phyloP scores from a whole-genome alignment of 2,329 filamentous ascomycete genomes.

The Westerdykella sp. region DNA sequence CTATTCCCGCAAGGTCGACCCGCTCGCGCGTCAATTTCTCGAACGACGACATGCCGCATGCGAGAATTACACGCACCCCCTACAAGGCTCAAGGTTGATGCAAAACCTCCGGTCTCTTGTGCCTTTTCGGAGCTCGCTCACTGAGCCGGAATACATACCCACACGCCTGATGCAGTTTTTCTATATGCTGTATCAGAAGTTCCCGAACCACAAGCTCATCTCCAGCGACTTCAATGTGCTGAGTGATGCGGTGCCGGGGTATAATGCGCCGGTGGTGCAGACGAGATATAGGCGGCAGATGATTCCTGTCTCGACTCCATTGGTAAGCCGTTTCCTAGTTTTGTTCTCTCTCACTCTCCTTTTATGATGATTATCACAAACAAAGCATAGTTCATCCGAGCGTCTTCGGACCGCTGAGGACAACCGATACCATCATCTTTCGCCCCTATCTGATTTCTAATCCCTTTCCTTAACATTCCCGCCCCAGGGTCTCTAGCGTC shows the following conservation, averaged over 20 bases:
- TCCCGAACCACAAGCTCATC: slow-evolving; percentile 82
- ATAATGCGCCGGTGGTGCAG: slow-evolving; percentile 94
- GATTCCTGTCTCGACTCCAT: slow-evolving; percentile 81
- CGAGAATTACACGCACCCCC: slow-evolving; percentile 55
- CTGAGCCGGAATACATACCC: slow-evolving; percentile 83
- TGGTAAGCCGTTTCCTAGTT: slow-evolving; percentile 54
- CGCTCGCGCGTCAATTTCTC: slow-evolving; percentile 74
- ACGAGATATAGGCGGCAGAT: slow-evolving; percentile 82
- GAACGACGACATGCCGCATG: slow-evolving; percentile 73
- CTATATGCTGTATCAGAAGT: slow-evolving; percentile 78
- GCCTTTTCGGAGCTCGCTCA: slow-evolving; percentile 71
- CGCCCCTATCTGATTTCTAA: not conserved
- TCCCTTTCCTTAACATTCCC: not conserved
- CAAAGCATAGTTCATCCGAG: slow-evolving; percentile 4
- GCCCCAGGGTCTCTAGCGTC: not conserved
- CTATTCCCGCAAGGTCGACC: slow-evolving; percentile 75
- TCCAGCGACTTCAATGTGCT: slow-evolving; percentile 86
- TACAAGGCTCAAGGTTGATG: slow-evolving; percentile 50
- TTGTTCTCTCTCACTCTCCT: not conserved
- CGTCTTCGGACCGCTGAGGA: not conserved
- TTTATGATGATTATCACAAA: slow-evolving; percentile 1
- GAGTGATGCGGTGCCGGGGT: slow-evolving; percentile 72
- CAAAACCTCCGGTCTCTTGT: slow-evolving; percentile 58
- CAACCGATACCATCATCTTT: not conserved
- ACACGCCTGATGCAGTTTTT: slow-evolving; percentile 97